Conservation (phyloP, 2,329 filamentous ascomycete genomes). For the Bipolaris cookei region DNA sequence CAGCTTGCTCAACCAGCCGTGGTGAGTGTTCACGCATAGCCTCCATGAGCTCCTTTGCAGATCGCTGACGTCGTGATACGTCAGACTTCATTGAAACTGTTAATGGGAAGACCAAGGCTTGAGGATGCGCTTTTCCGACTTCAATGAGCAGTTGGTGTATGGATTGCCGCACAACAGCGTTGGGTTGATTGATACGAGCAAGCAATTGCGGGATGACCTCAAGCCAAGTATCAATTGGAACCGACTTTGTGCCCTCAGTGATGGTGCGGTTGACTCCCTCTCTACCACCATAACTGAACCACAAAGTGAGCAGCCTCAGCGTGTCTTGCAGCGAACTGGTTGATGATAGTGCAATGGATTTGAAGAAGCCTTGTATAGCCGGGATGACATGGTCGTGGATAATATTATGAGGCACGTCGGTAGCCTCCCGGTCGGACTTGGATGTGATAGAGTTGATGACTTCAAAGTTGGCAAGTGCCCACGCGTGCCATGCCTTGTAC, state of each 20-base stretch:
- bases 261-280: conserved; percentile 87
- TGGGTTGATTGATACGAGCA: conserved; percentile 95
- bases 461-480: conserved; percentile 98
- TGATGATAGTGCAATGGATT: conserved; percentile 89
- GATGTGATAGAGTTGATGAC: conserved; percentile 84
- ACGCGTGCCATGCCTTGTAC: conserved; percentile 99
- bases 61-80: conserved; percentile 80
- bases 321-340: conserved; percentile 96
- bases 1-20: conserved; percentile 90
- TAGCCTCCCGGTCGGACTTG: conserved; percentile 65
- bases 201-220: conserved; percentile 98
- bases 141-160: conserved; percentile 93
- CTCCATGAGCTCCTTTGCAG: conserved; percentile 93
- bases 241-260: conserved; percentile 85
- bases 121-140: conserved; percentile 91
- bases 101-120: conserved; percentile 94
- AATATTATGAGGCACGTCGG: conserved; percentile 67
- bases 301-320: conserved; percentile 86
- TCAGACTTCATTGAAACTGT: conserved; percentile 99
- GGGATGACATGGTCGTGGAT: conserved; percentile 90
- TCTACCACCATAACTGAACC: conserved; percentile 93
- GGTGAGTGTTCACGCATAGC: conserved; percentile 96
- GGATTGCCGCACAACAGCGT: conserved; percentile 82
- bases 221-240: conserved; percentile 97
- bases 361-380: conserved; percentile 94